Evolutionary conservation across 768 basidiomycete species (phyloP), one percentile per base, ranked within the genome.

Genomic region (Russula sp.): DNA sequence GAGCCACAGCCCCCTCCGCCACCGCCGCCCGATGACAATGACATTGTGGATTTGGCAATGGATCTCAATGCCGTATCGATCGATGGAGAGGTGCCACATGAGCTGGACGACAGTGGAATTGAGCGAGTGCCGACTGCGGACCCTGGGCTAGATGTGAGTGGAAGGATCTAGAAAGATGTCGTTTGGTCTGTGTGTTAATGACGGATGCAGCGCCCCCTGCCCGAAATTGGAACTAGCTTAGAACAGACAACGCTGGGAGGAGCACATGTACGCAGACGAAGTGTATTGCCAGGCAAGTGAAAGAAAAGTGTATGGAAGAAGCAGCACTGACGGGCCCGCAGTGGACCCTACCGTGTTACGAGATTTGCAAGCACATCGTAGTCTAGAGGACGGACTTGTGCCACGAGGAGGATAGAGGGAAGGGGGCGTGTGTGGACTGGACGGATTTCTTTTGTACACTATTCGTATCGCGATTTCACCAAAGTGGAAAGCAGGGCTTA

Each of bases 41-140:
- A 95, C 71, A 87, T 97, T 70, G 75, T 91, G 70, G 92, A 96
- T 72, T 77, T 98, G 63, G 89, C 92, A 5, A 88, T 97, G 76
- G 95, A 97, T 72, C 78, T 98, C 71, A 90, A 86, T 71, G 88
- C 89, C 7, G 86, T 88, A 49, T 87, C 90, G 9, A 86, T 94
- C 60, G 92, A 94, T 61, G 86, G 77, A 7, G 83, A 83, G 64
- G 71, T 79, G 13, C 79, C 84, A 13, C 83, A 83, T 66, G 86
- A 90, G 71, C 72, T 92, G 69, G 89, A 92, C 68, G 90, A 91
- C 71, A 83, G 82, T 64, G 91, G 90, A 44, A 82, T 95, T 59
- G 94, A 95, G 73, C 79, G 90, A 65, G 91, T 95, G 30, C 94
- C 94, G 36, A 89, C 91, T 83, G 93, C 93, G 51, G 94, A 95